Base-by-base conservation (phyloP, 495 filamentous ascomycete genomes). In the Aspergillus cavernicola region DNA sequence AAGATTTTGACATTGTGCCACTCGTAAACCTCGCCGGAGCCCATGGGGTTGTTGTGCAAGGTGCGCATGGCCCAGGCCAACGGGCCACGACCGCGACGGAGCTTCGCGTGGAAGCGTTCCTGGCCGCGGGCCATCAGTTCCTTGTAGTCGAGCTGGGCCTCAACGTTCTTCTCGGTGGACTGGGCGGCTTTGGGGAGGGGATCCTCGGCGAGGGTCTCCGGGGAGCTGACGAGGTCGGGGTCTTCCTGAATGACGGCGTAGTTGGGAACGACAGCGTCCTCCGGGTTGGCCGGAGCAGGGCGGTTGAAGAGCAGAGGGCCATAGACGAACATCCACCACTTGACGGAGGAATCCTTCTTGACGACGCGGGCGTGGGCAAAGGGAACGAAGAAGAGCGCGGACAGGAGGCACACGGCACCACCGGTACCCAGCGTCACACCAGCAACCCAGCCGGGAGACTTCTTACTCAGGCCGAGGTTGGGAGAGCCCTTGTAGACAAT, bases 31-130 rank as follows among this genome's bases (percentile, higher is more conserved):
- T 81, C 72, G 35, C 85, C 85, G 19, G 82, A 57, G 16, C 85
- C 85, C 70, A 85, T 79, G 28, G 80, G 84, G 69, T 87, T 84
- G 61, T 86, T 77, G 52, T 72, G 84, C 20, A 87, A 81, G 23
- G 75, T 80, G 58, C 85, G 85, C 83, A 87, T 84, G 35, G 79
- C 85, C 85, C 85, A 88, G 57, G 83, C 85, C 20, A 88, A 72
- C 12, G 84, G 83, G 18, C 85, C 84, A 6, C 74, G 71, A 29
- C 69, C 73, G 61, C 80, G 71, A 15, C 73, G 58, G 35, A 87
- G 79, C 55, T 77, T 78, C 38, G 71, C 77, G 54, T 79, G 72
- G 41, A 81, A 72, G 24, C 66, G 73, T 11, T 64, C 64, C 22
- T 82, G 67, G 19, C 73, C 79, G 38, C 77, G 63, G 8, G 72